These are phyloP conservation scores for Cercis canadensis DNA, from an alignment of 306 rosid genomes.

Conservation along the genomic window DNA sequence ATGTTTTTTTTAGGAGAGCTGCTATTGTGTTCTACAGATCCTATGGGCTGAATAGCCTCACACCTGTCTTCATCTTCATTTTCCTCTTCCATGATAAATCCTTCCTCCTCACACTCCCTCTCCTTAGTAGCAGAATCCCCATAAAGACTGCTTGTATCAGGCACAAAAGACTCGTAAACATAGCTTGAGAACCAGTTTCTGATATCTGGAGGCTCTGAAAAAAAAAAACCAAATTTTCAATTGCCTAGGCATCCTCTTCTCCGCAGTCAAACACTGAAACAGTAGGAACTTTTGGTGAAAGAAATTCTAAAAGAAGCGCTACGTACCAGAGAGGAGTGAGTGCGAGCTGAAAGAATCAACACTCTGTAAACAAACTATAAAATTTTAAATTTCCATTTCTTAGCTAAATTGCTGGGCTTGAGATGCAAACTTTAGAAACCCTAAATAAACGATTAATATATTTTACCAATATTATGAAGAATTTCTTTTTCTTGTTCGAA, in stretches of 20 bases:
- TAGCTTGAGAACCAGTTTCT: slow-evolving; percentile 83
- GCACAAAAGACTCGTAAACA: slow-evolving; percentile 62
- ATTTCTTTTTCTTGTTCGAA: neutral
- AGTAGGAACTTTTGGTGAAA: neutral
- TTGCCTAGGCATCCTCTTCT: neutral
- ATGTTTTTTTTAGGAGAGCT: slow-evolving; percentile 22
- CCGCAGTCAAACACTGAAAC: slow-evolving; percentile 15
- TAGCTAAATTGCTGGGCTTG: neutral
- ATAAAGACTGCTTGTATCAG: slow-evolving; percentile 41
- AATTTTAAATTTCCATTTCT: neutral
- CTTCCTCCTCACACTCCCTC: slow-evolving; percentile 38
- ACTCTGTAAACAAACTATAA: slow-evolving; percentile 37
- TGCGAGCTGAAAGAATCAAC: slow-evolving; percentile 48
- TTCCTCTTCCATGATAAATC: slow-evolving; percentile 27
- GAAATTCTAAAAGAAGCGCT: slow-evolving; percentile 31
- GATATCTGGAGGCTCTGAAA: slow-evolving; percentile 74
- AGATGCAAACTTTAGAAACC: neutral
- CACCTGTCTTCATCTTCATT: slow-evolving; percentile 30
- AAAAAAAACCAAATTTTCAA: neutral
- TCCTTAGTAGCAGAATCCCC: slow-evolving; percentile 36
- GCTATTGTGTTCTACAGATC: slow-evolving; percentile 23
- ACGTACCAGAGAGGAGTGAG: slow-evolving; percentile 68
- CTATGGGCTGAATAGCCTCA: slow-evolving; percentile 23
- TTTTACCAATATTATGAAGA: neutral
- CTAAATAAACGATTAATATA: neutral